phyloP scores from a whole-genome alignment of 495 filamentous ascomycete species.

The Clavariopsis aquatica region DNA sequence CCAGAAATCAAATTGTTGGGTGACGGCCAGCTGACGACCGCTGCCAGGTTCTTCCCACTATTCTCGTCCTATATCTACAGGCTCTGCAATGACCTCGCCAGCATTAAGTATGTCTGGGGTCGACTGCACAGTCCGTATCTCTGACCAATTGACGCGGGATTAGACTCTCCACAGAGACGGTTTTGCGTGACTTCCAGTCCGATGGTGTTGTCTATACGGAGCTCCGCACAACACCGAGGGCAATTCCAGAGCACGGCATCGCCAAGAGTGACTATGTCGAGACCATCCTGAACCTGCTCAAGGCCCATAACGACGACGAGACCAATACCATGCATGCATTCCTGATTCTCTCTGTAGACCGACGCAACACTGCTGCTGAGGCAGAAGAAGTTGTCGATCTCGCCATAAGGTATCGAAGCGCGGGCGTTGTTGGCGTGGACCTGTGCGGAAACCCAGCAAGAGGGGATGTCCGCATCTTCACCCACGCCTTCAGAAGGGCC shows the following conservation, averaged over 20 bases:
- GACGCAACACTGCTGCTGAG: slow-evolving; percentile 57
- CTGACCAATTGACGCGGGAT: slow-evolving; percentile 1
- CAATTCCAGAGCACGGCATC: slow-evolving; percentile 54
- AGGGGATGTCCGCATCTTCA: slow-evolving; percentile 60
- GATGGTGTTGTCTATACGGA: slow-evolving; percentile 82
- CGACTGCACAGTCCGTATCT: neutral
- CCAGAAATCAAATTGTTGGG: neutral
- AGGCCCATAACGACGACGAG: slow-evolving; percentile 14
- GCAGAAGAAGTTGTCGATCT: slow-evolving; percentile 65
- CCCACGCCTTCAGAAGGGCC: slow-evolving; percentile 58
- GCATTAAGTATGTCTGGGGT: slow-evolving; percentile 49
- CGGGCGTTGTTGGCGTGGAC: slow-evolving; percentile 74
- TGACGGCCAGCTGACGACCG: slow-evolving; percentile 17
- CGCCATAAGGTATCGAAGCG: slow-evolving; percentile 54
- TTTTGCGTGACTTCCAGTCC: slow-evolving; percentile 66
- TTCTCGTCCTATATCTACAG: slow-evolving; percentile 79
- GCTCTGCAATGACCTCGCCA: slow-evolving; percentile 61
- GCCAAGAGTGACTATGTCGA: slow-evolving; percentile 64
- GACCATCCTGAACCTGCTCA: slow-evolving; percentile 63
- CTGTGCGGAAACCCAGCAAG: slow-evolving; percentile 75
- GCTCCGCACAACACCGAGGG: slow-evolving; percentile 76
- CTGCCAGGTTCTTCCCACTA: slow-evolving; percentile 68
- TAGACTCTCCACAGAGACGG: slow-evolving; percentile 61
- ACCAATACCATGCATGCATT: slow-evolving; percentile 22
- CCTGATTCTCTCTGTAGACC: slow-evolving; percentile 77